phyloP scores from a whole-genome alignment of 441 rosid species.

The Corymbia calophylla region DNA sequence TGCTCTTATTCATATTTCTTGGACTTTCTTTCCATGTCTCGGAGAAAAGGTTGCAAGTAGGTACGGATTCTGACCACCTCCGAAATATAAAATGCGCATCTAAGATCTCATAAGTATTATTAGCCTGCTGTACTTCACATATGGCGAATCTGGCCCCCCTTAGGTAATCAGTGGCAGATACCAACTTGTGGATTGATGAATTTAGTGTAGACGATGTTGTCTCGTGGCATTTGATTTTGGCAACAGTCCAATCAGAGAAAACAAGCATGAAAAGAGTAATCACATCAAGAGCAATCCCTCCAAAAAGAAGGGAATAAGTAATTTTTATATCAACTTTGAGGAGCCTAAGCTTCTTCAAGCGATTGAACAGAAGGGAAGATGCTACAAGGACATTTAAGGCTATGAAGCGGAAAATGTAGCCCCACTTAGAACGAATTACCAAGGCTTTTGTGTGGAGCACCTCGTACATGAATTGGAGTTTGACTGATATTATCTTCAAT shows the following conservation, averaged over 20 bases:
- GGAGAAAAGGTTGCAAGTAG: background rate
- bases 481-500: background rate
- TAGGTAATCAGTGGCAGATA: rapidly evolving
- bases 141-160: background rate
- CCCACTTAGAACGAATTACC: background rate
- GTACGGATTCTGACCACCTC: background rate
- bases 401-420: background rate
- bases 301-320: background rate
- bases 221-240: rapidly evolving
- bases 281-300: background rate
- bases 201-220: rapidly evolving
- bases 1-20: background rate
- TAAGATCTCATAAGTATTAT: rapidly evolving
- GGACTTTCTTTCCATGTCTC: rapidly evolving
- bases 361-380: background rate
- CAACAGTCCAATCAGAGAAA: background rate
- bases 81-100: background rate
- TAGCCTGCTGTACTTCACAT: background rate
- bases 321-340: background rate
- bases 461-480: background rate
- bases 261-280: background rate
- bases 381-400: background rate
- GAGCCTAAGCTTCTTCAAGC: background rate
- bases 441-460: background rate
- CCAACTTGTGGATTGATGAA: background rate